phyloP scores from a whole-genome alignment of 2,329 filamentous ascomycete species.

The Didymella arachidicola region DNA sequence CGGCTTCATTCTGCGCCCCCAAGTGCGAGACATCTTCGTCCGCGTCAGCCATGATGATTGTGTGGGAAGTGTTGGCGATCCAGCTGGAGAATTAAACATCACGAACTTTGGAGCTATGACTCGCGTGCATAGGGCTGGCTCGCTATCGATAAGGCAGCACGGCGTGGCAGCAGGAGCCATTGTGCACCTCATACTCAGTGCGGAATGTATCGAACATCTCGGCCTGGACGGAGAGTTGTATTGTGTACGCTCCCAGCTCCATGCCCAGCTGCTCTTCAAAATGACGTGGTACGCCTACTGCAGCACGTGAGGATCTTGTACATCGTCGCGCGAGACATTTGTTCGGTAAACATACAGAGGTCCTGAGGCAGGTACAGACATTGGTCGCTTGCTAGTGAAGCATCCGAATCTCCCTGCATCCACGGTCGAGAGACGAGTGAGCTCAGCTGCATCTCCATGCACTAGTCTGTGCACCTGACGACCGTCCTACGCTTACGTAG shows the following conservation, averaged over 20 bases:
- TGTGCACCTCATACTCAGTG: neutral
- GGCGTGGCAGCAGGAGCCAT: neutral
- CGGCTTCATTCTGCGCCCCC: conserved; percentile 32
- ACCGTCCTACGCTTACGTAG: neutral
- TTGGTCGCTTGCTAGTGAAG: neutral
- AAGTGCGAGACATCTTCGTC: conserved; percentile 46
- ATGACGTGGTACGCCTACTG: neutral
- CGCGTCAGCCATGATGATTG: conserved; percentile 44
- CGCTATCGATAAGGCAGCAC: conserved; percentile 11
- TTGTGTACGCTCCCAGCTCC: neutral
- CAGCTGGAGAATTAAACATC: conserved; percentile 9
- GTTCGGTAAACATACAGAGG: neutral
- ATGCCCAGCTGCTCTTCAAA: neutral
- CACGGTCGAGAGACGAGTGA: neutral
- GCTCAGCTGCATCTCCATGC: neutral
- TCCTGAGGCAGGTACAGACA: neutral
- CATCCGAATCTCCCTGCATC: neutral
- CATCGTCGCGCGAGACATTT: neutral
- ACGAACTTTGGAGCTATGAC: conserved; percentile 22
- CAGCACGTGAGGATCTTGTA: neutral
- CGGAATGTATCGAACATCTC: neutral
- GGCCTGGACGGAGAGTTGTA: no score
- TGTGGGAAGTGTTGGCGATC: neutral
- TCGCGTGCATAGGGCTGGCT: conserved; percentile 15
- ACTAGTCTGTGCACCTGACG: neutral